Percentiles rank a stretch among this genome's conserved stretches.
Evolutionary conservation across 78 protist species (phyloP).

Genomic region (Polysphondylium violaceum): DNA sequence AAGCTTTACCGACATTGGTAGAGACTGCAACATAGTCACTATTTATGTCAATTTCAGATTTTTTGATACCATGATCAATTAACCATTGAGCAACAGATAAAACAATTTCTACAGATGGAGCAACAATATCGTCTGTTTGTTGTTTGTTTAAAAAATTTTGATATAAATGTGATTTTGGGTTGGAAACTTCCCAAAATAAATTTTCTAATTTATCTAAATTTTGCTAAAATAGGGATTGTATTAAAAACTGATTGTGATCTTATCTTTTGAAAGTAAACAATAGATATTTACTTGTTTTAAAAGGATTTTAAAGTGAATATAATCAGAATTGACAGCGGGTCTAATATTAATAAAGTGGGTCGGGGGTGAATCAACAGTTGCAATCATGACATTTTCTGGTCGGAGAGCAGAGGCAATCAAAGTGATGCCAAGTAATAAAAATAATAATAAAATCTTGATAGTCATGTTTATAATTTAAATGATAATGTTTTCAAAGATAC

Average conservation of each 20-base stretch:
- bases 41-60: not conserved
- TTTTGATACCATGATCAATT: not conserved
- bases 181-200: conserved; percentile 28
- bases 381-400: no score
- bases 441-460: no score
- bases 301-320: not conserved
- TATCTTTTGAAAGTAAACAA: not conserved
- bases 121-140: not conserved
- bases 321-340: no score
- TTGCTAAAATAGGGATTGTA: not conserved
- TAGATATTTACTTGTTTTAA: conserved; percentile 10
- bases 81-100: not conserved
- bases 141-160: not conserved
- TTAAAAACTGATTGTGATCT: not conserved
- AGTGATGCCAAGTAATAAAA: no score
- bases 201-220: conserved; percentile 17
- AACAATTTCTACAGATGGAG: conserved; percentile 6
- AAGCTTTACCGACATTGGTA: conserved; percentile 1
- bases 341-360: no score
- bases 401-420: no score
- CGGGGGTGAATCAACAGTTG: no score
- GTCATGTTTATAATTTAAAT: no score
- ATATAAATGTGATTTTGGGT: not conserved
- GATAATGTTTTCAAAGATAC: no score
- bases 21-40: conserved; percentile 35